A percentile compares a stretch with the other conserved stretches of the same genome.
Conservation (phyloP, 768 basidiomycete species). For the Paxillus rubicundulus region DNA sequence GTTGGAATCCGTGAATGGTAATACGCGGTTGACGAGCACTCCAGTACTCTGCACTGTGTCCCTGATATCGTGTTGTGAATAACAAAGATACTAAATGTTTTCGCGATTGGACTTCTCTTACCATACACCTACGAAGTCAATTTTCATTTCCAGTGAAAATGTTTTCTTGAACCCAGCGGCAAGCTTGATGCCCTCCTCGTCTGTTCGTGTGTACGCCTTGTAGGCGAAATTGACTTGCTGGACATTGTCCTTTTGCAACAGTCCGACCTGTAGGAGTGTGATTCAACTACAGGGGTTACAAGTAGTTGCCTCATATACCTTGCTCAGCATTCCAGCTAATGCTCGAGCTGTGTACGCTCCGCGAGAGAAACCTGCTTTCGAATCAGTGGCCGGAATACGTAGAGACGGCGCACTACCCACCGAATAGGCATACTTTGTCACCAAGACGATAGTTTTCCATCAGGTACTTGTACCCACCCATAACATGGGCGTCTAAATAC, state of each 20-base stretch:
- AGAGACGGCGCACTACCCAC: slow-evolving; percentile 30
- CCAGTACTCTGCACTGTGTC: slow-evolving; percentile 82
- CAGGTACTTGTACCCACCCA: slow-evolving; percentile 72
- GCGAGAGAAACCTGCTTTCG: slow-evolving; percentile 65
- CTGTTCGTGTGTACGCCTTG: slow-evolving; percentile 59
- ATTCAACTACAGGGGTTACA: slow-evolving; percentile 1
- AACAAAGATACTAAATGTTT: background rate
- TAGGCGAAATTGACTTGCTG: slow-evolving; percentile 76
- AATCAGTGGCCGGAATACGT: slow-evolving; percentile 13
- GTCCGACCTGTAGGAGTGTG: slow-evolving; percentile 50
- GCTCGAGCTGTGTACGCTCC: slow-evolving; percentile 68
- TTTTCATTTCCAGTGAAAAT: slow-evolving; percentile 61
- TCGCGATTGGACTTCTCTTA: slow-evolving; percentile 26
- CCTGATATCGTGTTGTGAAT: slow-evolving; percentile 36
- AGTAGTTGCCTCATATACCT: slow-evolving; percentile 38
- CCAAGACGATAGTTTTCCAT: slow-evolving; percentile 77
- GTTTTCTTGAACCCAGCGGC: slow-evolving; percentile 70
- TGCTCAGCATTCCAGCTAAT: slow-evolving; percentile 71
- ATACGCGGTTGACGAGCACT: slow-evolving; percentile 49
- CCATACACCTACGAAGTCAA: slow-evolving; percentile 86
- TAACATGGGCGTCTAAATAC: slow-evolving; percentile 70
- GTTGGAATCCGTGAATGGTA: slow-evolving; percentile 73
- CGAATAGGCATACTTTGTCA: slow-evolving; percentile 74
- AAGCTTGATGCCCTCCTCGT: slow-evolving; percentile 42
- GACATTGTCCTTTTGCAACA: slow-evolving; percentile 64